Percentiles rank a stretch among this genome's conserved stretches.
Evolutionary conservation across 768 basidiomycete genomes (phyloP).

Genomic region (Lentinula raphanica): DNA sequence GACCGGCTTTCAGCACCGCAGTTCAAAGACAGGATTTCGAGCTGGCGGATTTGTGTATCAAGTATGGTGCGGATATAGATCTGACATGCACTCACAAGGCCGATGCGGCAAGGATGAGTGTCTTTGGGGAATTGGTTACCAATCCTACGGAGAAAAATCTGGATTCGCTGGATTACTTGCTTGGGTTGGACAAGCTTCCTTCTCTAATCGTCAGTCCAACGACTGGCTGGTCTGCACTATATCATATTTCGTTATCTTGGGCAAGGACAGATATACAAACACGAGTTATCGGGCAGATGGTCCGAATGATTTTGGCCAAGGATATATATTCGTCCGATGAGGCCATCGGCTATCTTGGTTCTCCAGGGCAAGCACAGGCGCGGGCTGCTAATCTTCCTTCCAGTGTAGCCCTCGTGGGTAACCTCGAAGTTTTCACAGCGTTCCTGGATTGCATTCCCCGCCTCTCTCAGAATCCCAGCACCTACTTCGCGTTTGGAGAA

Average conservation of each 20-base stretch:
- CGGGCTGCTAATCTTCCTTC: background rate
- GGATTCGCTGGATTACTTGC: background rate
- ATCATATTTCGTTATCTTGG: background rate
- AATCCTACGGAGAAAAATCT: constrained; percentile 6
- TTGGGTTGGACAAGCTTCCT: background rate
- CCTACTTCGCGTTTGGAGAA: background rate
- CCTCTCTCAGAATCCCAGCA: background rate
- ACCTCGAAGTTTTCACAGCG: background rate
- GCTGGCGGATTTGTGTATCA: constrained; percentile 5
- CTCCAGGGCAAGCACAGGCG: background rate
- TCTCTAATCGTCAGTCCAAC: constrained; percentile 4
- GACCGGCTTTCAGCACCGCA: constrained; percentile 8
- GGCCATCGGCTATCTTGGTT: background rate
- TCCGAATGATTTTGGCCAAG: background rate
- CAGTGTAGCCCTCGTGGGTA: background rate
- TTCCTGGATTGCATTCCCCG: background rate
- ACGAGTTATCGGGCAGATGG: background rate
- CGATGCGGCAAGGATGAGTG: background rate
- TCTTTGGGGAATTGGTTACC: constrained; percentile 7
- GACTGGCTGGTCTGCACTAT: background rate
- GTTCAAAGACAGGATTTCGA: constrained; percentile 9
- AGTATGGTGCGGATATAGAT: constrained; percentile 6
- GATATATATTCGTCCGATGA: background rate
- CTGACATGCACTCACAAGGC: background rate
- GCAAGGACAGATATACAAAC: background rate